Base-by-base conservation (phyloP, 2,329 filamentous ascomycete species). In the Thyridium curvatum region DNA sequence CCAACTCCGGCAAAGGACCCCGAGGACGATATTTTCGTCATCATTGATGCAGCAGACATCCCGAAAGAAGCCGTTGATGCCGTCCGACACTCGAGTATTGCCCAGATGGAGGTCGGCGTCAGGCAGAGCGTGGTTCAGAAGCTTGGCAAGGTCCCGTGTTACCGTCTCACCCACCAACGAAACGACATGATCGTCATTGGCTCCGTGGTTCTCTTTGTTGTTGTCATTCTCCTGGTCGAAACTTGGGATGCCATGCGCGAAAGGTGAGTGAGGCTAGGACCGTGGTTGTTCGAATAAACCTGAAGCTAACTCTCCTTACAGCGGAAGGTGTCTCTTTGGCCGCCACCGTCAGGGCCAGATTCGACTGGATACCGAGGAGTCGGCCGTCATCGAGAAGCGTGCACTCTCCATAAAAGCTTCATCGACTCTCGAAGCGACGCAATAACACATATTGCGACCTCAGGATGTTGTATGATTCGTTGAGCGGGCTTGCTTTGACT, bases 141-240 rank as follows among this genome's bases (percentile, higher is more conserved):
- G 6, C 21, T 26, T 6, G 10, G 21, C 21, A 26, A 6, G 10
- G 21, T 44, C 30, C 48, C 50, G 12, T 52, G 46, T 41, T 47
- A 46, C 18, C 40, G 37, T 5, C 18, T 50, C 12, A 41, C 46
- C 7, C 41, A 45, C 16, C 50, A 56, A 12, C 46, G 48, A 32
- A 51, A 55, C 37, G 55, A 60, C 30, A 42, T 55, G 43, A 41
- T 55, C 13, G 48, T 58, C n/a, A 52, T 61, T 18, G 44, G 46
- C 34, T 40, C 61, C 17, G 52, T 53, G 1, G 37, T 51, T 10
- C 45, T 50, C 5, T 62, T 59, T 34, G 34, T 61, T 29, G 15
- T 54, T 17, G 46, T 53, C 8, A 52, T 61, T 17, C 43, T 60
- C 7, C 37, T 46, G 5, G 47, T 58, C 13, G 59, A 60, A 49